phyloP scores from a whole-genome alignment of 805 yeast genomes.

The Pichia nanzhaoensis region DNA sequence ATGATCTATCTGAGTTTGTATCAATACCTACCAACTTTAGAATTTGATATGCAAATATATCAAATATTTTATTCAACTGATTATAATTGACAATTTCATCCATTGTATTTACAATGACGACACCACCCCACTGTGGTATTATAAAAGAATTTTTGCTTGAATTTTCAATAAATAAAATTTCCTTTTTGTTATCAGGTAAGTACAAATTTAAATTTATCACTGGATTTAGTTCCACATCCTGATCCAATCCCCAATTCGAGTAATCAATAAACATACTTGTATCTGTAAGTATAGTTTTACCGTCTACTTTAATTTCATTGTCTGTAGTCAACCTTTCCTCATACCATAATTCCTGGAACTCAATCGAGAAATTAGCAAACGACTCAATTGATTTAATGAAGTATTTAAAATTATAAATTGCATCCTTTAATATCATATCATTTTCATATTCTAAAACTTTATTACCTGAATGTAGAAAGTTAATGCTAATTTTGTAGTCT shows the following conservation, averaged over 20 bases:
- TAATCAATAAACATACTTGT: constrained; percentile 74
- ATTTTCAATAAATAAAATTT: constrained; percentile 40
- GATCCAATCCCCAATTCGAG: constrained; percentile 71
- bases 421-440: constrained; percentile 36
- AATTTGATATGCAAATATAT: constrained; percentile 67
- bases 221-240: constrained; percentile 48
- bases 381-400: constrained; percentile 44
- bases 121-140: constrained; percentile 91
- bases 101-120: constrained; percentile 39
- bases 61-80: constrained; percentile 38
- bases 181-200: constrained; percentile 44
- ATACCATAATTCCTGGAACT: constrained; percentile 71
- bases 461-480: constrained; percentile 66
- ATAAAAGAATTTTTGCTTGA: constrained; percentile 51
- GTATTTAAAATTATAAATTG: constrained; percentile 37
- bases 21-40: constrained; percentile 71
- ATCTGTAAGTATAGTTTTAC: constrained; percentile 37
- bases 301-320: constrained; percentile 22
- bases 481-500: constrained; percentile 66
- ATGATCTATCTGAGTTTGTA: constrained; percentile 43
- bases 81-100: constrained; percentile 6
- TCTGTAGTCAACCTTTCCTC: constrained; percentile 33
- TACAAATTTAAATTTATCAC: constrained; percentile 64
- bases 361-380: constrained; percentile 66
- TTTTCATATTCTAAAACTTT: constrained; percentile 70